Evolutionary conservation across 257 asterid genomes (phyloP).

Genomic region (Solanum bulbocastanum): DNA sequence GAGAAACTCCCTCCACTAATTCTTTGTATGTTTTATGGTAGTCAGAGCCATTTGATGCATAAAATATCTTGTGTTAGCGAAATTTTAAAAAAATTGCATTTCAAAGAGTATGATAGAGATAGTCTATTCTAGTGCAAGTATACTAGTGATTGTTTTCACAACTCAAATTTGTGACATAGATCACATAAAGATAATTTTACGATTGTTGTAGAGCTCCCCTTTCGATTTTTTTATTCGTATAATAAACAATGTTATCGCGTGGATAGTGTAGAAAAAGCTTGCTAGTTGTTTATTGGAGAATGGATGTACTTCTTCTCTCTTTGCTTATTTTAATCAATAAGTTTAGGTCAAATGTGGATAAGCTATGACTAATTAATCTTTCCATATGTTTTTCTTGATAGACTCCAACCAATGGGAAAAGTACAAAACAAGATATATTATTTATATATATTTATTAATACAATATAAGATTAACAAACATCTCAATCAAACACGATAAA

Average conservation of each 20-base stretch:
- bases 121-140: accelerated
- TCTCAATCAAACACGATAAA: not conserved
- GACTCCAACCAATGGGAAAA: slow-evolving; percentile 2
- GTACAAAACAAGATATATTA: not conserved
- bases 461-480: not conserved
- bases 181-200: not conserved
- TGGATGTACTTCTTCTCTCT: slow-evolving; percentile 12
- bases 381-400: slow-evolving; percentile 14
- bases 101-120: not conserved
- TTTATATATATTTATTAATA: not conserved
- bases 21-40: not conserved
- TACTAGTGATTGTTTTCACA: not conserved
- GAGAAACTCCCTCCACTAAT: not conserved
- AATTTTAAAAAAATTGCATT: accelerated
- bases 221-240: not conserved
- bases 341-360: slow-evolving; percentile 29
- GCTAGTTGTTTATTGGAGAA: slow-evolving; percentile 7
- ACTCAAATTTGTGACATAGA: accelerated
- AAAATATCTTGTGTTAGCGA: not conserved
- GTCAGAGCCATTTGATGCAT: accelerated
- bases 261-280: slow-evolving; percentile 3
- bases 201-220: not conserved
- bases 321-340: slow-evolving; percentile 15
- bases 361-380: slow-evolving; percentile 8
- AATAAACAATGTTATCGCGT: slow-evolving; percentile 19